These are phyloP conservation scores for Xylaria castorea DNA, from an alignment of 495 filamentous ascomycete genomes.

Conservation along the genomic window DNA sequence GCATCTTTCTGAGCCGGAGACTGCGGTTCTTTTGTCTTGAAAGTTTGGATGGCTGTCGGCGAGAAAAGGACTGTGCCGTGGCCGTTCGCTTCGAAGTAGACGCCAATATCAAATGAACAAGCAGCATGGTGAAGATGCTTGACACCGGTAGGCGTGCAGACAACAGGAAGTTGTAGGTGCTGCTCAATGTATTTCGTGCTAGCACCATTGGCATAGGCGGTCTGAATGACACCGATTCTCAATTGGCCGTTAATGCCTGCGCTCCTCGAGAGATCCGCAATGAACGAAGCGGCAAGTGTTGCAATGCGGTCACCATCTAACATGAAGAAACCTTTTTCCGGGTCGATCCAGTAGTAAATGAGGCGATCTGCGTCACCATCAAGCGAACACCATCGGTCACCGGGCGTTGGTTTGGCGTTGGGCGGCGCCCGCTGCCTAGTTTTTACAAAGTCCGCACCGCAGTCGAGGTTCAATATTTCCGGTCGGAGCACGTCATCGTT, in stretches of 20 bases:
- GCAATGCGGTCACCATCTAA: conserved; percentile 97
- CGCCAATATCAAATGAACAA: conserved; percentile 86
- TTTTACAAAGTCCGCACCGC: conserved; percentile 96
- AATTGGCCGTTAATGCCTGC: conserved; percentile 80
- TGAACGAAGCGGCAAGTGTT: conserved; percentile 91
- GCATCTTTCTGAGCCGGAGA: conserved; percentile 89
- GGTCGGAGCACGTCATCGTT: conserved; percentile 92
- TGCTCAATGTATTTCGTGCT: conserved; percentile 90
- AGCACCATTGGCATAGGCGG: conserved; percentile 97
- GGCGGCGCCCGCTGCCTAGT: conserved; percentile 92
- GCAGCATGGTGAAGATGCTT: conserved; percentile 98
- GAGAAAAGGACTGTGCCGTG: conserved; percentile 98
- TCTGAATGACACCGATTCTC: conserved; percentile 93
- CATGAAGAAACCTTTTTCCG: conserved; percentile 81
- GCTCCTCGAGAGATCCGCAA: conserved; percentile 81
- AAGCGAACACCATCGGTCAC: conserved; percentile 87
- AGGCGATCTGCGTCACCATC: conserved; percentile 96
- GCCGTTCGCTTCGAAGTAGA: conserved; percentile 98
- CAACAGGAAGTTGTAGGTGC: conserved; percentile 84
- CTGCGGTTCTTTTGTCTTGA: conserved; percentile 79
- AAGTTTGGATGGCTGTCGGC: conserved; percentile 74
- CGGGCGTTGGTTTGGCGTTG: conserved; percentile 72
- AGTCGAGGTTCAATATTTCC: conserved; percentile 87
- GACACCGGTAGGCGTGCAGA: conserved; percentile 94
- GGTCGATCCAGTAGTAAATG: conserved; percentile 92